These are phyloP conservation scores for Pulveroboletus sp. DNA, from an alignment of 768 basidiomycete species.

Conservation along the genomic window DNA sequence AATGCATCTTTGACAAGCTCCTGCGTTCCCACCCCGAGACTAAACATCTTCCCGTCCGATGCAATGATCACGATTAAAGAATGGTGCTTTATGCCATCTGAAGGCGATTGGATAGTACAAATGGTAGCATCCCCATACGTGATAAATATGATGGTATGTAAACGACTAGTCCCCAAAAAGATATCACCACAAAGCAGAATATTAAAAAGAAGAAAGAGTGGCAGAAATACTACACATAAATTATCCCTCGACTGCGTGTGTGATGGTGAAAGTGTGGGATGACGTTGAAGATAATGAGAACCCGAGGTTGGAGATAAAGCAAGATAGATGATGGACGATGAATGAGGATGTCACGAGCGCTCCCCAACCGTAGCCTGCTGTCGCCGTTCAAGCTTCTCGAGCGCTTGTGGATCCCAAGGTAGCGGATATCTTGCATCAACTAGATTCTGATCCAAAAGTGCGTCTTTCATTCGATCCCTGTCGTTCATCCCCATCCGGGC, in stretches of 20 bases:
- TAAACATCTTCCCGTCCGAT: background rate
- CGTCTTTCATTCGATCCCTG: slow-evolving; percentile 68
- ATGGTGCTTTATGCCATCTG: background rate
- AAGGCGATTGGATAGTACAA: slow-evolving; percentile 18
- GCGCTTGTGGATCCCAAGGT: slow-evolving; percentile 58
- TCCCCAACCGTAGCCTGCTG: slow-evolving; percentile 17
- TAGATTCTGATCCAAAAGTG: slow-evolving; percentile 73
- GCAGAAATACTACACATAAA: background rate
- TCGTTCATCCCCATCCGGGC: slow-evolving; percentile 75
- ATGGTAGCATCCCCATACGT: background rate
- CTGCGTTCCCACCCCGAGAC: too few species aligned
- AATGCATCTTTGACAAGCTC: too few species aligned
- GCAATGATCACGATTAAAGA: background rate
- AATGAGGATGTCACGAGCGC: slow-evolving; percentile 3
- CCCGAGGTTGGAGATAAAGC: background rate
- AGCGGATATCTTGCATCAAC: slow-evolving; percentile 67
- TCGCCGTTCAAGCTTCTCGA: slow-evolving; percentile 27
- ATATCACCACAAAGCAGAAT: background rate
- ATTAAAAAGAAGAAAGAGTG: background rate
- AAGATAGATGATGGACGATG: background rate
- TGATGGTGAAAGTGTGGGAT: background rate
- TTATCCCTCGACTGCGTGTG: background rate
- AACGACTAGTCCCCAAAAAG: slow-evolving; percentile 7
- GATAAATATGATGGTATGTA: slow-evolving; percentile 10
- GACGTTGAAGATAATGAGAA: background rate